A percentile compares a stretch with the other conserved stretches of the same genome.
Conservation (phyloP, 352 stramenopile species). For the Aphanomyces cochlioides region DNA sequence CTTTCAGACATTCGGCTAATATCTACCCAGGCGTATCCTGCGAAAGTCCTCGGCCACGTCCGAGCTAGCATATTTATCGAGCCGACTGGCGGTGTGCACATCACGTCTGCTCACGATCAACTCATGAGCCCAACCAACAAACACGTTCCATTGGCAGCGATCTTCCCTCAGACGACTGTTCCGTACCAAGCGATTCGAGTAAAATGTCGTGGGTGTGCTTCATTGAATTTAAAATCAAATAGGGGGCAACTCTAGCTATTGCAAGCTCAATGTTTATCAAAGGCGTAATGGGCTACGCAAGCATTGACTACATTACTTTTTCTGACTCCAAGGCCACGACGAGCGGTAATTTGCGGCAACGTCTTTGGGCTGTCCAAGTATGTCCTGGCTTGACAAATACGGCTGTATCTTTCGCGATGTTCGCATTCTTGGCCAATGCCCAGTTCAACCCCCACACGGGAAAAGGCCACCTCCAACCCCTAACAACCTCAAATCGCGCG, state of each 20-base stretch:
- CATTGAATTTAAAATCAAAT: not conserved
- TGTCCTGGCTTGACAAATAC: constrained; percentile 77
- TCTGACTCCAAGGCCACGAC: constrained; percentile 45
- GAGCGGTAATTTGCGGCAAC: constrained; percentile 32
- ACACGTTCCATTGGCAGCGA: constrained; percentile 49
- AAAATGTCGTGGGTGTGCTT: constrained; percentile 9
- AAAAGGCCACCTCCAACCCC: constrained; percentile 36
- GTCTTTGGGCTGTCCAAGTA: constrained; percentile 71
- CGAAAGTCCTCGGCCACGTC: constrained; percentile 43
- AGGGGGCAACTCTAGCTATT: constrained; percentile 50
- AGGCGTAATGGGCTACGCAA: constrained; percentile 75
- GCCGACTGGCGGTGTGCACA: constrained; percentile 57
- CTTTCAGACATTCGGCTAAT: not conserved
- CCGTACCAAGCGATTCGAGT: constrained; percentile 66
- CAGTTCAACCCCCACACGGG: constrained; percentile 40
- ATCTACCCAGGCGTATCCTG: constrained; percentile 41
- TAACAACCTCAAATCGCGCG: not conserved
- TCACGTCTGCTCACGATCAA: constrained; percentile 68
- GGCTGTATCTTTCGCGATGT: constrained; percentile 63
- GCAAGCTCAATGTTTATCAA: constrained; percentile 41
- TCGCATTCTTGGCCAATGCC: constrained; percentile 59
- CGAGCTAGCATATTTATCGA: constrained; percentile 78
- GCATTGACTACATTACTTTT: constrained; percentile 75
- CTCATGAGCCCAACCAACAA: constrained; percentile 37
- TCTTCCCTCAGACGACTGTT: constrained; percentile 77